Base-by-base conservation (phyloP, 2,329 filamentous ascomycete species). In the Fusarium chlamydosporum region DNA sequence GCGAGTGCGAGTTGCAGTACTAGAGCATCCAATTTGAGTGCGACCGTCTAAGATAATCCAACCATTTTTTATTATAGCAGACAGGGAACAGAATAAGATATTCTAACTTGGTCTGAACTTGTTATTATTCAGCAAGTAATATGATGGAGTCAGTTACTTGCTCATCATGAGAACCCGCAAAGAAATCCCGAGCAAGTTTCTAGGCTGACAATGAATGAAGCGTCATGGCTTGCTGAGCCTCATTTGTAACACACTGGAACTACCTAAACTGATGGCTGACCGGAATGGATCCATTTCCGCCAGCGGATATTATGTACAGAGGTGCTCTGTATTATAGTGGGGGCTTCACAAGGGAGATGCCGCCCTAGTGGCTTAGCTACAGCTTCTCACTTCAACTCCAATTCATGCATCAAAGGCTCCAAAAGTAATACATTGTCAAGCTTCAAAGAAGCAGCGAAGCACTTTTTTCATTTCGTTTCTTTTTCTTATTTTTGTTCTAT, bases 321-420 rank as follows among this genome's bases (percentile, higher is more conserved):
- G n/a, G 34, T 40, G 2, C 23, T 37, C n/a, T 8, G n/a, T 18
- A 38, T 40, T 20, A 29, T 7, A 51, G 67, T 70, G 67, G 67
- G 15, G 29, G 29, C 62, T 13, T 16, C 5, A 15, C 23, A 42
- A 59, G 56, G 57, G 62, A 67, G 34, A 45, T 53, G 10, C 57
- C 31, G 61, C 67, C 52, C 33, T 54, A 34, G 50, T 51, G 50
- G 29, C 20, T 61, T 23, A 45, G 11, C 51, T 54, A 7, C 33
- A 67, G 34, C 64, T 63, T 64, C 41, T 57, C 51, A 55, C 45
- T 46, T 50, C 40, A 53, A 42, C 53, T 35, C 37, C 48, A 60
- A 34, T 23, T 40, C 23, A 31, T 42, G 13, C 50, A 42, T 51
- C 15, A 37, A 18, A 46, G 16, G 6, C 11, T 37, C 12, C 26